A percentile compares a stretch with the other conserved stretches of the same genome.
Conservation (phyloP, 208 protist genomes). For the Pavlovales sp. region DNA sequence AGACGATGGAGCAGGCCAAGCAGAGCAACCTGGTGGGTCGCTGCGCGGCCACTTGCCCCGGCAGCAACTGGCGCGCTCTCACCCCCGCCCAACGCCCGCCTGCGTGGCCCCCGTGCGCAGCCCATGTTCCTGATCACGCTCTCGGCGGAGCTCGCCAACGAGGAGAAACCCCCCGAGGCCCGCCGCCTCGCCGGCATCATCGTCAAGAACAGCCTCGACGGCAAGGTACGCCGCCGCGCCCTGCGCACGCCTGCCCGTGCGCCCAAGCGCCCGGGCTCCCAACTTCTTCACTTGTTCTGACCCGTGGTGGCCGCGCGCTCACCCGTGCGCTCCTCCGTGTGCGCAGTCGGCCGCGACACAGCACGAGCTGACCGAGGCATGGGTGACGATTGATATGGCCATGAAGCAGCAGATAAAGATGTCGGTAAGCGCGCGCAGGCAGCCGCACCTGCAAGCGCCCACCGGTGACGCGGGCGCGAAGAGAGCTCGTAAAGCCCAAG, state of each 20-base stretch:
- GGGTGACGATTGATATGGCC: neutral
- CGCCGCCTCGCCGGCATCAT: constrained; percentile 83
- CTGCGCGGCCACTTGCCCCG: neutral
- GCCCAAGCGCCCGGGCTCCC: too few species aligned
- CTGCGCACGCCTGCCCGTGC: too few species aligned
- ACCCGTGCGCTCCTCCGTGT: neutral
- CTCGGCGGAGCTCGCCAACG: constrained; percentile 78
- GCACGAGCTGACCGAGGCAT: neutral
- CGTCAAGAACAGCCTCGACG: constrained; percentile 88
- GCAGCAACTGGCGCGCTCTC: neutral
- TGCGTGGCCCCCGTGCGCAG: neutral
- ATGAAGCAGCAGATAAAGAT: constrained; percentile 15
- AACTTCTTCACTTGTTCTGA: too few species aligned
- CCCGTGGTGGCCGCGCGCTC: too few species aligned
- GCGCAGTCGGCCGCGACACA: neutral
- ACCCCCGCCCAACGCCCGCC: too few species aligned
- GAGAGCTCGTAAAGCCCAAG: too few species aligned
- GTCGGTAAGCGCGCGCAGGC: too few species aligned
- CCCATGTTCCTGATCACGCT: constrained; percentile 76
- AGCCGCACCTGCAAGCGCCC: too few species aligned
- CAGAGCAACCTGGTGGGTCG: constrained; percentile 2
- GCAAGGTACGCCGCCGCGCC: constrained; percentile 62
- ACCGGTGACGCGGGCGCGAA: too few species aligned
- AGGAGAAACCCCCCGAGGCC: constrained; percentile 71
- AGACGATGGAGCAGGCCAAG: constrained; percentile 14